Conservation (phyloP, 306 rosid species). For the Mucuna pruriens region DNA sequence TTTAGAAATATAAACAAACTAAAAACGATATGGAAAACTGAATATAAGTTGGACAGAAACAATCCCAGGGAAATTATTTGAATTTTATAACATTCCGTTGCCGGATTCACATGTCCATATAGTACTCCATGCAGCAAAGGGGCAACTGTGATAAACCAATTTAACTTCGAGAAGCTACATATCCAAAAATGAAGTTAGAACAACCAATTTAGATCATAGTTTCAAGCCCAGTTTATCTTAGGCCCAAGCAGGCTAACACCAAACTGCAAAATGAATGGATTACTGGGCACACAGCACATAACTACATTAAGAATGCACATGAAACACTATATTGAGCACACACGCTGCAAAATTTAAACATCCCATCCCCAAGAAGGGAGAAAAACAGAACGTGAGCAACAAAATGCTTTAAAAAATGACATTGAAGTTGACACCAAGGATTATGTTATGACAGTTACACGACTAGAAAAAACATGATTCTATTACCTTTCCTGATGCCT, state of each 20-base stretch:
- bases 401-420: neutral
- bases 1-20: neutral
- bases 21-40: neutral
- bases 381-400: neutral
- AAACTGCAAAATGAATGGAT: neutral
- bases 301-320: neutral
- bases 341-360: slow-evolving; percentile 8
- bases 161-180: neutral
- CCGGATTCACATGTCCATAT: neutral
- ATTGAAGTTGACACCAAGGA: neutral
- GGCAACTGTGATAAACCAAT: neutral
- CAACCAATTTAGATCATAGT: neutral
- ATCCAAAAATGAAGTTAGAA: neutral
- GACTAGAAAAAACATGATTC: slow-evolving; percentile 9
- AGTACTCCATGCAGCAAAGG: neutral
- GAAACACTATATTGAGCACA: neutral
- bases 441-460: neutral
- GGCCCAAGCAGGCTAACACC: neutral
- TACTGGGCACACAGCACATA: neutral
- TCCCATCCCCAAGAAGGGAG: neutral
- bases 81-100: neutral
- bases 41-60: neutral
- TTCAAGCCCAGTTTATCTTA: neutral
- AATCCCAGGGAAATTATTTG: neutral
- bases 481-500: slow-evolving; percentile 88